Evolutionary conservation across 768 basidiomycete species (phyloP), one percentile per base, ranked within the genome.

Genomic region (Russula sp.): DNA sequence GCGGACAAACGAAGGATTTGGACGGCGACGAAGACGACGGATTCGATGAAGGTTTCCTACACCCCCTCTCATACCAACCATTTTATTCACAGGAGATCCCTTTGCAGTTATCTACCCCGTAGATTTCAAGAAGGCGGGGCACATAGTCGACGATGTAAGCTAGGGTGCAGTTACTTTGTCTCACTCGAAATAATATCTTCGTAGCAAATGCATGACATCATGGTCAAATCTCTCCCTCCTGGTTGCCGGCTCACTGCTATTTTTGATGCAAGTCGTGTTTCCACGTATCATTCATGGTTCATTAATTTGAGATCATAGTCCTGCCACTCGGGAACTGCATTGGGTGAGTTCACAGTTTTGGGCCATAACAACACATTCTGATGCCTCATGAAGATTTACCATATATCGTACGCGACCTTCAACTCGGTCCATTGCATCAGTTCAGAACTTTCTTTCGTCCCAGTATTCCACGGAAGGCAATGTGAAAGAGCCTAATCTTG

Each of bases 391-490:
- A 63, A 74, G 76, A 77, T 66, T 68, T 76, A 14, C 76, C 75
- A 2, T 76, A 75, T 64, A 69, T 76, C 55, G 65, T 66, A 32
- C 41, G 63, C 41, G 32, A 35, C 36, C 8, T 18, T 39, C 14
- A 36, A 39, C 9, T 36, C 10, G 18, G 39, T 45, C 14, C 14
- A 63, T 14, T 20, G 22, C 34, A 16, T 14, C 43, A 29, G 13
- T 32, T 34, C 3, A 29, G n/a, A 11, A 14, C 22, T 45, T 46
- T 46, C 34, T 45, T 18, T 25, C 2, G 38, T 45, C 16, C 11
- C 58, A 90, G 85, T 98, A 98, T 75, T 93, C 93, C 22, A 96
- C 93, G 7, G 93, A 98, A 75, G 94, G 94, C 52, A 93, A 91
- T 70, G 75, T 98, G 71, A 97, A 98, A 73, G 93, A 97, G 71